A percentile compares a stretch with the other conserved stretches of the same genome.
Evolutionary conservation across 768 basidiomycete species (phyloP).

Genomic region (Lactarius sanguifluus): DNA sequence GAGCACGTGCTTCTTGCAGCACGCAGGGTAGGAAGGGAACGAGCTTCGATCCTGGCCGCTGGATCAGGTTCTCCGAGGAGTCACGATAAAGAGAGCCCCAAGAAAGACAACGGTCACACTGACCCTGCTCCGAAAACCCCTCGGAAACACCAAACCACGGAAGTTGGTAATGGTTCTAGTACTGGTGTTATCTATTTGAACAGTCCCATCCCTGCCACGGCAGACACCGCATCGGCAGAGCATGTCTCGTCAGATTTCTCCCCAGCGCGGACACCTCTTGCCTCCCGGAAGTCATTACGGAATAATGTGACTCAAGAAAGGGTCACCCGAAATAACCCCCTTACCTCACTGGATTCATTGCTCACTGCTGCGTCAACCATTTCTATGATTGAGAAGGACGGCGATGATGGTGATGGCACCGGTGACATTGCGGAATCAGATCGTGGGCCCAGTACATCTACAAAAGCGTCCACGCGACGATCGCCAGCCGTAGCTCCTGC

Average conservation of each 20-base stretch:
- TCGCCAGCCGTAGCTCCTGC: slow-evolving; percentile 32
- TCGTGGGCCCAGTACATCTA: not conserved
- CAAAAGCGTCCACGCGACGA: slow-evolving; percentile 34
- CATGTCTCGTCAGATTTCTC: slow-evolving; percentile 30
- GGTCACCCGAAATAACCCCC: slow-evolving; percentile 35
- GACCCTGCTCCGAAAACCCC: slow-evolving; percentile 24
- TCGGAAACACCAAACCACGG: slow-evolving; percentile 20
- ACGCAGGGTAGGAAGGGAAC: slow-evolving; percentile 62
- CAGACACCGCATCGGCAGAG: slow-evolving; percentile 16
- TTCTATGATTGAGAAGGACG: slow-evolving; percentile 48
- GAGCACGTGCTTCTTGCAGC: slow-evolving; percentile 74
- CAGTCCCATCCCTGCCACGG: slow-evolving; percentile 21
- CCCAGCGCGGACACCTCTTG: slow-evolving; percentile 29
- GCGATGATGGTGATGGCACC: slow-evolving; percentile 31
- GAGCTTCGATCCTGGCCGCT: slow-evolving; percentile 54
- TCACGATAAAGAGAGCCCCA: slow-evolving; percentile 34
- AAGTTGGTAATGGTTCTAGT: slow-evolving; percentile 22
- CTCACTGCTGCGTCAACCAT: slow-evolving; percentile 53
- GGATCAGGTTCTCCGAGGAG: slow-evolving; percentile 44
- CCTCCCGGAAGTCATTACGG: slow-evolving; percentile 15
- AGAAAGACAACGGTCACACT: slow-evolving; percentile 38
- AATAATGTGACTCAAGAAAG: slow-evolving; percentile 33
- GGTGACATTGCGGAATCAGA: slow-evolving; percentile 30
- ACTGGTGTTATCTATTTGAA: slow-evolving; percentile 29
- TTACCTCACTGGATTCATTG: slow-evolving; percentile 57